phyloP scores from a whole-genome alignment of 345 rosid species.

The Arabidopsis thaliana region TAIR10.1 NC_003071.7:18354001-18354500 shows the following conservation, averaged over 20 bases:
- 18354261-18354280: constrained; percentile 11
- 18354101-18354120: constrained; percentile 22
- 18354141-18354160: constrained; percentile 10
- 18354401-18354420: constrained; percentile 19
- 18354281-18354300: constrained; percentile 6
- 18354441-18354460: not conserved
- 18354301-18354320: constrained; percentile 10
- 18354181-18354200: constrained; percentile 28
- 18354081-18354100: constrained; percentile 14
- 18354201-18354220: not conserved
- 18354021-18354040: constrained; percentile 1
- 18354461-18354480: not conserved
- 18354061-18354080: constrained; percentile 25
- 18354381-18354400: constrained; percentile 42
- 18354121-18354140: not conserved
- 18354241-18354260: not conserved
- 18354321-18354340: not conserved
- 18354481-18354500: constrained; percentile 7
- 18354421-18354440: not conserved
- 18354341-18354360: constrained; percentile 34
- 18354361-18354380: constrained; percentile 45
- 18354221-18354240: not conserved
- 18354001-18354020: not conserved
- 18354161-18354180: constrained; percentile 22
- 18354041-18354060: constrained; percentile 22